phyloP scores from a whole-genome alignment of 1,284 basidiomycete genomes.

The Cryptococcus depauperatus region DNA sequence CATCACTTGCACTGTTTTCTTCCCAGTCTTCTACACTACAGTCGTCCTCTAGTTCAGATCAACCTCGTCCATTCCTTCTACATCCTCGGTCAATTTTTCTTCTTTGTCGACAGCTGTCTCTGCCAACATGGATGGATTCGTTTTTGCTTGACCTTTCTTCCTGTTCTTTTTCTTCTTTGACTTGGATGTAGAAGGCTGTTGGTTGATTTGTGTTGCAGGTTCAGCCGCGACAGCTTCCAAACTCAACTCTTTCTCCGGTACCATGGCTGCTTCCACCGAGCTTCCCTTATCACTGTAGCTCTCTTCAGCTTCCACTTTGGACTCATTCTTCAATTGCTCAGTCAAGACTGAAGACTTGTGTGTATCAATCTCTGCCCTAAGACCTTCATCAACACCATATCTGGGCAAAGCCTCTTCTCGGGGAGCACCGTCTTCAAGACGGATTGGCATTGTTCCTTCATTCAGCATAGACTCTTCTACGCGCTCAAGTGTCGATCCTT shows the following conservation, averaged over 20 bases:
- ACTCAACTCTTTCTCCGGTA: too few relatives aligned
- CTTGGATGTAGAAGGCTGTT: constrained; percentile 1
- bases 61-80: constrained; percentile 21
- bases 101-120: constrained; percentile 13
- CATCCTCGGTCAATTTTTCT: constrained; percentile 14
- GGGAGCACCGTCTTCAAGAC: too few relatives aligned
- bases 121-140: neutral
- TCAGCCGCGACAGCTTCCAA: neutral
- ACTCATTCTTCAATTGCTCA: too few relatives aligned
- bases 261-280: neutral
- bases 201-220: neutral
- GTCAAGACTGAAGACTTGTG: too few relatives aligned
- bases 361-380: too few relatives aligned
- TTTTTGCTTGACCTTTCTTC: constrained; percentile 10
- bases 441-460: too few relatives aligned
- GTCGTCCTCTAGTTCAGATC: constrained; percentile 26
- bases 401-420: too few relatives aligned
- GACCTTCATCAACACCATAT: too few relatives aligned
- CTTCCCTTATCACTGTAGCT: constrained; percentile 1
- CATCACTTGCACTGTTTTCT: too few relatives aligned
- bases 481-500: too few relatives aligned
- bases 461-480: too few relatives aligned
- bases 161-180: constrained; percentile 14
- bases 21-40: too few relatives aligned
- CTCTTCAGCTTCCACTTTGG: constrained; percentile 1